Evolutionary conservation across 306 rosid species (phyloP).

Genomic region (Corylus americana): DNA sequence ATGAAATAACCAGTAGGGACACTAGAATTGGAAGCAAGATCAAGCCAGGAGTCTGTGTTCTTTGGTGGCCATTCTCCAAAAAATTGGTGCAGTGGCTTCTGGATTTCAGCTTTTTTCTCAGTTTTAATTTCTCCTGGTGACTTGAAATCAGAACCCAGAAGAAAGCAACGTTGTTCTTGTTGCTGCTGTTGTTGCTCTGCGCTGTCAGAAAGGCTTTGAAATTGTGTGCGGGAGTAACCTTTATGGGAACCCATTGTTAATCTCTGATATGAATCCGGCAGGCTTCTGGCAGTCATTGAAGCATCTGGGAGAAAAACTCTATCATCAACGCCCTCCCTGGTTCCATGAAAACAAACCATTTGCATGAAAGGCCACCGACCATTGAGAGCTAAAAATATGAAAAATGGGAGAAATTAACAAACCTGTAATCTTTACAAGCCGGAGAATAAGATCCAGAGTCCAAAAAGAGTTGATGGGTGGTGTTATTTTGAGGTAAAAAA

Average conservation of each 20-base stretch:
- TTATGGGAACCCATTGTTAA: slow-evolving; percentile 54
- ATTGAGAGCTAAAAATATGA: slow-evolving; percentile 4
- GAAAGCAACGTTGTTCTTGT: slow-evolving; percentile 72
- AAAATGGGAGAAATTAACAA: slow-evolving; percentile 5
- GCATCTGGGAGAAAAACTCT: slow-evolving; percentile 82
- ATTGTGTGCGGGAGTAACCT: slow-evolving; percentile 53
- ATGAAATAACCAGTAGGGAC: slow-evolving; percentile 47
- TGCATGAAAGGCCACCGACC: neutral
- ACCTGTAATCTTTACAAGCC: slow-evolving; percentile 73
- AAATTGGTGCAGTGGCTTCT: slow-evolving; percentile 91
- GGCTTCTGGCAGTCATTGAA: slow-evolving; percentile 55
- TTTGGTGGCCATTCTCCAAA: slow-evolving; percentile 93
- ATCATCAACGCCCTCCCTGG: slow-evolving; percentile 75
- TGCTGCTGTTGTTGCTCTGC: slow-evolving; percentile 37
- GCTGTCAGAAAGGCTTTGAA: slow-evolving; percentile 46
- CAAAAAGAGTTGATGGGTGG: slow-evolving; percentile 59
- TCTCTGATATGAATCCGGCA: slow-evolving; percentile 55
- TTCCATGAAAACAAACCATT: slow-evolving; percentile 63
- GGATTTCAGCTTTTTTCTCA: slow-evolving; percentile 66
- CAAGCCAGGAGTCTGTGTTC: slow-evolving; percentile 93
- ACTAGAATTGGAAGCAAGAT: slow-evolving; percentile 89
- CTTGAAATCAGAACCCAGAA: slow-evolving; percentile 89
- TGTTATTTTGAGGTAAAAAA: slow-evolving; percentile 45
- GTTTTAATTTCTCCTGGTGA: slow-evolving; percentile 52
- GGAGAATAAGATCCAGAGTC: slow-evolving; percentile 65